A percentile compares a stretch with the other conserved stretches of the same genome.
phyloP scores from a whole-genome alignment of 345 rosid genomes.

The Linum tenue region DNA sequence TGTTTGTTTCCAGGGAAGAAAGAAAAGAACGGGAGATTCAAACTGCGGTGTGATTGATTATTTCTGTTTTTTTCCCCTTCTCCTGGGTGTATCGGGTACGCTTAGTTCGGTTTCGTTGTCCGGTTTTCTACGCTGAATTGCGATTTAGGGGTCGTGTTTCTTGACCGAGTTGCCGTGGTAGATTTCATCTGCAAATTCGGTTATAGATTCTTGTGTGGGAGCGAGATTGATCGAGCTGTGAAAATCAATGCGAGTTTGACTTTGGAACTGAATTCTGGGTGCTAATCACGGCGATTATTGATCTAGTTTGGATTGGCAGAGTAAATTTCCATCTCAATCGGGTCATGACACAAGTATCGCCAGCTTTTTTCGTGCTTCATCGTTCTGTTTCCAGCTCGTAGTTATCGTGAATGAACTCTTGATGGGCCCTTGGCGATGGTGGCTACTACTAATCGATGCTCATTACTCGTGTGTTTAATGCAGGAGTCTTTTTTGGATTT shows the following conservation, averaged over 20 bases:
- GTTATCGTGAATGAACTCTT: background rate
- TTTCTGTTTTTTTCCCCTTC: too few relatives aligned
- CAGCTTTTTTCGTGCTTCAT: too few relatives aligned
- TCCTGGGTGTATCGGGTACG: background rate
- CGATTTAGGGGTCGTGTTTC: background rate
- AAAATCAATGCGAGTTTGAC: background rate
- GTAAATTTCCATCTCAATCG: background rate
- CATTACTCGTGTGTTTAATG: background rate
- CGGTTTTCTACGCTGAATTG: background rate
- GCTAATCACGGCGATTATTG: background rate
- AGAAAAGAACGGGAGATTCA: background rate
- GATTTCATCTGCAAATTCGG: too few relatives aligned
- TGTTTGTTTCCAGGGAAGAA: background rate
- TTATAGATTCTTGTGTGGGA: too few relatives aligned
- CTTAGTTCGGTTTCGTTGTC: background rate
- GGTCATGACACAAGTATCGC: too few relatives aligned
- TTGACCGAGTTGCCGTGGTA: background rate
- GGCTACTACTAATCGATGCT: background rate
- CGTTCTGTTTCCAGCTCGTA: too few relatives aligned
- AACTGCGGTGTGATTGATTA: background rate
- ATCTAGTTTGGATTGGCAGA: background rate
- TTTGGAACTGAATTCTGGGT: background rate
- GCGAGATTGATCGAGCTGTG: background rate
- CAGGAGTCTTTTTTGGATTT: conserved; percentile 11
- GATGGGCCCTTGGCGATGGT: background rate